These are phyloP conservation scores for Gyrodon lividus DNA, from an alignment of 768 basidiomycete genomes.

Conservation along the genomic window DNA sequence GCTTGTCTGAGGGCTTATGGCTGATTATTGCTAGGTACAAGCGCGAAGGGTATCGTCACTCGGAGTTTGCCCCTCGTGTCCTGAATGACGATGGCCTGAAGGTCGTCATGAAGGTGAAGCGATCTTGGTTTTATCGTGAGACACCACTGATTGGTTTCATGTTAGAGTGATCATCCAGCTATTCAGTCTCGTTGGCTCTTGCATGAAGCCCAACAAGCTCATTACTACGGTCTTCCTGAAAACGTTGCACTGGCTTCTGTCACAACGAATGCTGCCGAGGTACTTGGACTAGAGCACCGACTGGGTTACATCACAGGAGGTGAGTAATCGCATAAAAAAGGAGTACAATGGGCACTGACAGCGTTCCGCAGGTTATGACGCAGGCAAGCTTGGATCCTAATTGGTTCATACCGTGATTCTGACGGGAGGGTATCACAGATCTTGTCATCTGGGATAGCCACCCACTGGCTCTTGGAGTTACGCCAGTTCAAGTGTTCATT, in stretches of 20 bases:
- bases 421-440: constrained; percentile 31
- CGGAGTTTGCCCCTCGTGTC: constrained; percentile 56
- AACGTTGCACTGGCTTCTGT: constrained; percentile 73
- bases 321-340: constrained; percentile 10
- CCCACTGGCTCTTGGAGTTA: constrained; percentile 75
- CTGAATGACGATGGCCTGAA: constrained; percentile 47
- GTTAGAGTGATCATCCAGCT: constrained; percentile 64
- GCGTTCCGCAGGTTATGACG: constrained; percentile 58
- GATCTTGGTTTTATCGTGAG: not conserved
- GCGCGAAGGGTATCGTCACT: constrained; percentile 55
- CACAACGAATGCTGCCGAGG: constrained; percentile 67
- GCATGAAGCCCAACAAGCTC: constrained; percentile 83
- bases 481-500: constrained; percentile 78
- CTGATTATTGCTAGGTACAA: constrained; percentile 42
- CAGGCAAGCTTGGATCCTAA: constrained; percentile 32
- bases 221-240: constrained; percentile 73
- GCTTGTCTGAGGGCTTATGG: not conserved
- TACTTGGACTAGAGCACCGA: constrained; percentile 77
- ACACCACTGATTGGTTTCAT: not conserved
- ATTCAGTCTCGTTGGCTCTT: constrained; percentile 73
- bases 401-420: not conserved
- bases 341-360: constrained; percentile 3
- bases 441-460: constrained; percentile 71
- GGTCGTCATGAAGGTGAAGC: constrained; percentile 50
- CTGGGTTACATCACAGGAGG: constrained; percentile 74